Evolutionary conservation across 2,329 filamentous ascomycete genomes (phyloP), one percentile per base, ranked within the genome.

Genomic region (Ascochyta pisi): DNA sequence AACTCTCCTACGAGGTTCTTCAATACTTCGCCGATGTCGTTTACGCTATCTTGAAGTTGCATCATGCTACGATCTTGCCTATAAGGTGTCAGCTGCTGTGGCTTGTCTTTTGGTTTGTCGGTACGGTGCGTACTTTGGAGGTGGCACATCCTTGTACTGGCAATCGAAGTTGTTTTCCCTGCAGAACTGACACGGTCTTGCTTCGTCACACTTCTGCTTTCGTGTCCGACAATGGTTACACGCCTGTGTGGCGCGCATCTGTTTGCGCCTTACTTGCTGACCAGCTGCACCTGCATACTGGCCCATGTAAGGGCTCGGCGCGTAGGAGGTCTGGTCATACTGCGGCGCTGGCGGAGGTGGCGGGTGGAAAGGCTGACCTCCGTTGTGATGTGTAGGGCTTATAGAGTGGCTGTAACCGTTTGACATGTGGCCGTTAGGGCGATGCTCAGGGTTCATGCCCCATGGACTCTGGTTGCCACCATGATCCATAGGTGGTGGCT

Each of bases 131-230:
- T 82, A 96, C 91, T 96, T 94, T 71, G 96, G 95, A 15, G 92
- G 92, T 22, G 92, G 90, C 6, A 95, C 89, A 70, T 97, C 93
- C 63, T 93, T 88, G 75, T 97, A 98, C 75, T 91, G 88, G 79
- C 95, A 99, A 49, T 87, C 83, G 29, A 92, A 83, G 63, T 85
- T 88, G 73, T 96, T 96, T 65, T 98, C 93, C 67, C 89, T 89
- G 74, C 95, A 99, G 67, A 87, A 86, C 50, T 73, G 68, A 55
- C 76, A 78, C 6, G 76, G 75, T 39, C 73, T 65, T 13, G 69
- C 66, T 61, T 78, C 76, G 60, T 77, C 75, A 54, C 76, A 78
- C 54, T 77, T 78, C 55, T 77, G 76, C 58, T 77, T 77, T 34
- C 75, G 72, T 43, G 70, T 64, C 50, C 76, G 72, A 51, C 76